phyloP scores from a whole-genome alignment of 2,329 filamentous ascomycete genomes.

The Lachnellula occidentalis region DNA sequence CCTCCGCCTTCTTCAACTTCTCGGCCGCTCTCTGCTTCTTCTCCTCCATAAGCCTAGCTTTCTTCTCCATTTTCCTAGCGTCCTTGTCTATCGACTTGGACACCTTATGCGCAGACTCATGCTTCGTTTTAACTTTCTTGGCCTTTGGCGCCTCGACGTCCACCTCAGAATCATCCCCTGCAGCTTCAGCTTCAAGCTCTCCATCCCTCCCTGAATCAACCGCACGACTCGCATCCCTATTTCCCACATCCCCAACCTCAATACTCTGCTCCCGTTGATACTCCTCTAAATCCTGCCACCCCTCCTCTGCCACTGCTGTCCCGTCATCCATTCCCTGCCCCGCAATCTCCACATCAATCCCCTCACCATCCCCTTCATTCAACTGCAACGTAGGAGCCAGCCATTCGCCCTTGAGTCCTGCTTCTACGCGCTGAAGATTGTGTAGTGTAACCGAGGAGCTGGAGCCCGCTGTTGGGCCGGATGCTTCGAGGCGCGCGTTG shows the following conservation, averaged over 20 bases:
- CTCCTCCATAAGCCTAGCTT: constrained; percentile 43
- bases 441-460: constrained; percentile 40
- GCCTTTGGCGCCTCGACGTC: constrained; percentile 23
- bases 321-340: constrained; percentile 24
- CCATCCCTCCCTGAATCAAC: constrained; percentile 41
- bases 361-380: constrained; percentile 24
- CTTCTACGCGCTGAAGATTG: constrained; percentile 47
- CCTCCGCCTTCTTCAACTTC: constrained; percentile 35
- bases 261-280: constrained; percentile 31
- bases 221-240: constrained; percentile 18
- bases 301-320: constrained; percentile 24
- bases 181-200: constrained; percentile 31
- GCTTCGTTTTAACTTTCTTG: constrained; percentile 24
- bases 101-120: constrained; percentile 39
- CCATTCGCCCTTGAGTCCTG: constrained; percentile 46
- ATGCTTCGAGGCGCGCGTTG: constrained; percentile 30
- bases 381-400: constrained; percentile 38
- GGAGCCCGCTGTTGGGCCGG: constrained; percentile 26
- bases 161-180: constrained; percentile 17
- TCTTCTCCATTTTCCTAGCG: constrained; percentile 37
- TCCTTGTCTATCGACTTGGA: constrained; percentile 45
- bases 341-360: constrained; percentile 3
- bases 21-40: constrained; percentile 58
- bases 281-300: constrained; percentile 34
- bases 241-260: constrained; percentile 22